phyloP scores from a whole-genome alignment of 176 grass and related monocot species.

The bread wheat (Triticum aestivum) region IWGSC_CS_RefSeq_v2.1 NC_057794.1:289481157-289481656 shows the following conservation, averaged over 20 bases:
- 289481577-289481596: slow-evolving; percentile 76
- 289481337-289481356: slow-evolving; percentile 77
- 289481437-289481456: slow-evolving; percentile 82
- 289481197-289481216: slow-evolving; percentile 53
- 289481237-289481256: slow-evolving; percentile 87
- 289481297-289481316: slow-evolving; percentile 66
- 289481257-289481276: slow-evolving; percentile 83
- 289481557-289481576: slow-evolving; percentile 49
- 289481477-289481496: slow-evolving; percentile 70
- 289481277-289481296: slow-evolving; percentile 83
- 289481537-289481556: slow-evolving; percentile 66
- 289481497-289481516: slow-evolving; percentile 86
- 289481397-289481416: slow-evolving; percentile 95
- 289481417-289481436: slow-evolving; percentile 68
- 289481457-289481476: slow-evolving; percentile 81
- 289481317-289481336: slow-evolving; percentile 49
- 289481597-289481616: slow-evolving; percentile 76
- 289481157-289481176: slow-evolving; percentile 81
- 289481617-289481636: slow-evolving; percentile 68
- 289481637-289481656: slow-evolving; percentile 78
- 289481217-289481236: slow-evolving; percentile 62
- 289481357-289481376: slow-evolving; percentile 81
- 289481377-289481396: slow-evolving; percentile 84
- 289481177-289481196: slow-evolving; percentile 61
- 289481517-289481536: slow-evolving; percentile 81